Base-by-base conservation (phyloP, 768 basidiomycete genomes). In the Tephrocybe sp. region DNA sequence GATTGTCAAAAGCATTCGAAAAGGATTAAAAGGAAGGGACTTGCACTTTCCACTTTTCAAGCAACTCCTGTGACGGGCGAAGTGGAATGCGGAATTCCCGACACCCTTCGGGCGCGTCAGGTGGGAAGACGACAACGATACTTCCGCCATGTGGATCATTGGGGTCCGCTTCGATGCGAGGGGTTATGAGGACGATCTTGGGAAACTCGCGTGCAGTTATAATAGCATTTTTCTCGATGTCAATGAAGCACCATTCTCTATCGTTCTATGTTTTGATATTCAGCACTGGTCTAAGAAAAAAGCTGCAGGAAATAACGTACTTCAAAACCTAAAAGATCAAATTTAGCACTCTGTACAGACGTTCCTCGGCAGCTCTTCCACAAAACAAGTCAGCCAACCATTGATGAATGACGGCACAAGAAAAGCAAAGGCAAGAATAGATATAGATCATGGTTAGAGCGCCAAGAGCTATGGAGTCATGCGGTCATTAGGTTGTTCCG, bases 301-400 rank as follows among this genome's bases (percentile, higher is more conserved):
- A 15, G 24, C 6, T 21, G 22, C 19, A 11, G 18, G 31, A 31
- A 27, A 22, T 33, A 50, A 63, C 70, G 38, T 48, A 86, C 88
- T 74, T 88, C 80, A 3, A 91, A 64, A 22, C 88, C 87, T 54
- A 81, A 71, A 12, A 74, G 71, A 6, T 79, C 83, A 57, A 82
- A 88, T 23, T 62, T 74, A 7, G 75, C 76, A 36, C 71, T 70
- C 42, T 72, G 68, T 1, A 88, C 78, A 22, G 84, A 79, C 1
- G 74, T 83, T 21, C 84, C 88, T 42, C 76, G 78, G 57, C 88
- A 89, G 56, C 87, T 89, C 88, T 91, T 49, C 15, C 12, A 9
- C 44, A 30, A 19, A 36, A 24, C 2, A 24, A 19, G 30, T 47
- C 12, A 55, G 29, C 36, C 23, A 30, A 15, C n/a, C 11, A 23